A percentile compares a stretch with the other conserved stretches of the same genome.
Conservation (phyloP, 1,139 yeast genomes). For the Blastobotrys elegans region DNA sequence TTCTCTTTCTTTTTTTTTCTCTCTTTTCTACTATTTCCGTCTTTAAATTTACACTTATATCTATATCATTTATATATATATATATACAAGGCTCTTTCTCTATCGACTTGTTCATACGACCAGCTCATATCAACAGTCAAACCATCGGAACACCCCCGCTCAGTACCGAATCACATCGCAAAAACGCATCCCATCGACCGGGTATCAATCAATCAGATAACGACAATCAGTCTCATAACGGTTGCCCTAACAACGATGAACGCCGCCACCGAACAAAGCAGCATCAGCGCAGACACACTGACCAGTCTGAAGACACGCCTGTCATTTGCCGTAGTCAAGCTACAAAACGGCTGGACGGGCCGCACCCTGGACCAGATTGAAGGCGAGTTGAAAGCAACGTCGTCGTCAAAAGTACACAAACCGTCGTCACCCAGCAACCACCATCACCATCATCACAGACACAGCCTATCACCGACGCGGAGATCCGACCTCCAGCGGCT, state of each 20-base stretch:
- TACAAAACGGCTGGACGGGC: slow-evolving; percentile 36
- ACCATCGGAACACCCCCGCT: no score
- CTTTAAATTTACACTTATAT: no score
- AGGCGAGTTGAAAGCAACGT: not conserved
- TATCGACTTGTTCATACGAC: no score
- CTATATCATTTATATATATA: no score
- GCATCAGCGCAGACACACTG: slow-evolving; percentile 22
- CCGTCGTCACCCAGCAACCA: not conserved
- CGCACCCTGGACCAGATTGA: slow-evolving; percentile 24
- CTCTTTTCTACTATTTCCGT: no score
- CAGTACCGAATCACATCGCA: no score
- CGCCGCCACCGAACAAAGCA: not conserved
- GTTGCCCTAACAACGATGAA: not conserved
- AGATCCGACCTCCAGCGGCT: not conserved
- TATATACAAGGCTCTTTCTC: no score
- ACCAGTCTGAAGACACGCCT: slow-evolving; percentile 41
- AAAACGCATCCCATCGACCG: no score
- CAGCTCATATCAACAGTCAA: no score
- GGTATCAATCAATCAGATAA: no score
- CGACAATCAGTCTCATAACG: no score
- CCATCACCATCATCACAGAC: not conserved
- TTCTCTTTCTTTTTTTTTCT: no score
- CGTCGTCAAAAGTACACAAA: not conserved
- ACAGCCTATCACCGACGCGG: not conserved
- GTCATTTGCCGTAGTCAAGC: slow-evolving; percentile 44